Base-by-base conservation (phyloP, 1,139 yeast genomes). In the Pichia sp. region DNA sequence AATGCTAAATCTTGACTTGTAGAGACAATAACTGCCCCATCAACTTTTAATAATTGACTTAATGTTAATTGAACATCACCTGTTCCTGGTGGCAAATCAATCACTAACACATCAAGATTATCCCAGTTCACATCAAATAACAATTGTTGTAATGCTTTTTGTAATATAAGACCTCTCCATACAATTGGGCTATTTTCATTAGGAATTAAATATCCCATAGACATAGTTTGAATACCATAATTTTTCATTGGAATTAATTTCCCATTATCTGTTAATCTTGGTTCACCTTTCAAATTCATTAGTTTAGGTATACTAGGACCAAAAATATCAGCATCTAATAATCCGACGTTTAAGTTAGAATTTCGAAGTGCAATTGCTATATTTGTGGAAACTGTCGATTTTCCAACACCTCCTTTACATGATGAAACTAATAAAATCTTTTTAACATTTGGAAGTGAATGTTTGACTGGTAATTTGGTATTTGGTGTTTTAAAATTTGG, bases 1-100 rank as follows among this genome's bases (percentile, higher is more conserved):
- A 86, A 61, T 0, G 95, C 95, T 38, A 86, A 76, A 51, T 86
- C 95, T 56, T 86, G 95, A 0, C 95, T 93, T 0, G 95, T 86
- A 2, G 89, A 78, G 1, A 86, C 95, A 37, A 86, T 76, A 1
- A 86, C 72, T 0, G 94, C 87, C 0, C 95, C 95, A 50, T 79
- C 83, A 0, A 86, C 76, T 37, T 73, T 69, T n/a, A 84, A 61
- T 52, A 80, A 83, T 58, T 86, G 95, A 24, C 89, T 80, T 22
- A 87, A 70, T 0, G 94, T 83, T 43, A 86, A 66, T 54, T 86
- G 95, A 1, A 87, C 83, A 55, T 86, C 95, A 11, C 95, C 95
- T 0, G 95, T 86, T 4, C 95, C 95, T 0, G 95, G 95, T 1
- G 95, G 95, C 85, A 86, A 76, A 53, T 86, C 95, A 15, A 86